A percentile compares a stretch with the other conserved stretches of the same genome.
These are phyloP conservation scores for Sutorius australiensis DNA, from an alignment of 768 basidiomycete genomes.

Conservation along the genomic window DNA sequence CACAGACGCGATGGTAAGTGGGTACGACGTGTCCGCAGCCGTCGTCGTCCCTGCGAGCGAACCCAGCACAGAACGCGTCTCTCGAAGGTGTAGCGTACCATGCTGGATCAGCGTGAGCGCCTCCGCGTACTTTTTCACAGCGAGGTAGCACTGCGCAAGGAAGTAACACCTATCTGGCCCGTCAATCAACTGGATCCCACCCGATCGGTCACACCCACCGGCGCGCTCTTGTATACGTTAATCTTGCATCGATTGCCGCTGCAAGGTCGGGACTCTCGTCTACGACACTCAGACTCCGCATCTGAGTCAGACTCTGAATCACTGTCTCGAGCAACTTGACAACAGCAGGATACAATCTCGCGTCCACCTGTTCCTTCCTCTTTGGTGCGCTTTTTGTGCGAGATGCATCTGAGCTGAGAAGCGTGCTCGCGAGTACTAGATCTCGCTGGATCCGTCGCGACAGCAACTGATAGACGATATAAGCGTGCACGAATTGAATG, in stretches of 20 bases:
- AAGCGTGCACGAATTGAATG: constrained; percentile 81
- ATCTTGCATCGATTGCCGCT: constrained; percentile 70
- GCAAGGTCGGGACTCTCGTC: constrained; percentile 85
- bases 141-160: constrained; percentile 71
- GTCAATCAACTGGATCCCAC: background rate
- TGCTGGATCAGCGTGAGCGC: constrained; percentile 68
- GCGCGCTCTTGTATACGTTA: constrained; percentile 70
- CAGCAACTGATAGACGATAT: constrained; percentile 83
- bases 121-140: constrained; percentile 68
- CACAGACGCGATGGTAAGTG: constrained; percentile 42
- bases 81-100: constrained; percentile 69
- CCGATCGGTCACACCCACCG: constrained; percentile 42
- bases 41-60: constrained; percentile 45
- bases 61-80: constrained; percentile 53
- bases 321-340: constrained; percentile 87
- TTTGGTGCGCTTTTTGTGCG: constrained; percentile 25
- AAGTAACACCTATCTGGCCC: constrained; percentile 55
- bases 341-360: constrained; percentile 76
- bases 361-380: constrained; percentile 54
- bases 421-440: constrained; percentile 68
- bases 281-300: constrained; percentile 78
- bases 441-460: constrained; percentile 87
- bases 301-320: constrained; percentile 79
- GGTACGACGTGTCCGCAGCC: constrained; percentile 46
- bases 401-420: constrained; percentile 44